A percentile compares a stretch with the other conserved stretches of the same genome.
phyloP scores from a whole-genome alignment of 176 grass and related monocot genomes.

The Eremochloa ophiuroides region DNA sequence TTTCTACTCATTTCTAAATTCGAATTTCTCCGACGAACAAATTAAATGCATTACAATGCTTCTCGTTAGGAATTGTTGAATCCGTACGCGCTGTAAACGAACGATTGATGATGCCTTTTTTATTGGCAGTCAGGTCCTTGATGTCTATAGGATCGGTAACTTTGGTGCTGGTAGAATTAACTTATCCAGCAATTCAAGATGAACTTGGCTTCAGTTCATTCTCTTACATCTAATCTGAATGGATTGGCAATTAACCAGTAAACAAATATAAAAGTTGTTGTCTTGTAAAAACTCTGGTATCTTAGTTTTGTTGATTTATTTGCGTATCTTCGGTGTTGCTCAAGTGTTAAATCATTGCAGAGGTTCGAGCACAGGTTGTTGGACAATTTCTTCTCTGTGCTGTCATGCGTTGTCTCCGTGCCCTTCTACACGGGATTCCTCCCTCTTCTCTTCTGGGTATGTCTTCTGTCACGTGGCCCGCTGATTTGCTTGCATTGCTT shows the following conservation, averaged over 20 bases:
- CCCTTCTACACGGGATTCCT: constrained; percentile 99
- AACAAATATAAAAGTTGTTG: background rate
- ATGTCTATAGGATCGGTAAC: background rate
- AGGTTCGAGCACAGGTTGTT: constrained; percentile 56
- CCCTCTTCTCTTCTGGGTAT: constrained; percentile 95
- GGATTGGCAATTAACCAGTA: background rate
- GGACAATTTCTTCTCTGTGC: constrained; percentile 78
- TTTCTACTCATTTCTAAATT: background rate
- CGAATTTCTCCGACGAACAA: background rate
- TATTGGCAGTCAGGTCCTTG: background rate
- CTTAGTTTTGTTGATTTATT: background rate
- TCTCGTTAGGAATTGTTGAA: background rate
- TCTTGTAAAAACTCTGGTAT: background rate
- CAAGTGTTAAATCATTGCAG: constrained; percentile 50
- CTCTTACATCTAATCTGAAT: background rate
- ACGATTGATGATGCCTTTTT: background rate
- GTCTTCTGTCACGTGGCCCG: background rate
- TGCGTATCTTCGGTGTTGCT: background rate
- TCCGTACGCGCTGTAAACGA: background rate
- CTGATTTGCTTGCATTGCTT: background rate
- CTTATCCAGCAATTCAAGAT: background rate
- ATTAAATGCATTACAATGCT: background rate
- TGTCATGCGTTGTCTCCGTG: constrained; percentile 88
- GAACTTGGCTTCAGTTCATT: background rate
- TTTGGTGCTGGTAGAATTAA: background rate